These are phyloP conservation scores for Caloboletus inedulis DNA, from an alignment of 1,284 basidiomycete genomes.

Conservation along the genomic window DNA sequence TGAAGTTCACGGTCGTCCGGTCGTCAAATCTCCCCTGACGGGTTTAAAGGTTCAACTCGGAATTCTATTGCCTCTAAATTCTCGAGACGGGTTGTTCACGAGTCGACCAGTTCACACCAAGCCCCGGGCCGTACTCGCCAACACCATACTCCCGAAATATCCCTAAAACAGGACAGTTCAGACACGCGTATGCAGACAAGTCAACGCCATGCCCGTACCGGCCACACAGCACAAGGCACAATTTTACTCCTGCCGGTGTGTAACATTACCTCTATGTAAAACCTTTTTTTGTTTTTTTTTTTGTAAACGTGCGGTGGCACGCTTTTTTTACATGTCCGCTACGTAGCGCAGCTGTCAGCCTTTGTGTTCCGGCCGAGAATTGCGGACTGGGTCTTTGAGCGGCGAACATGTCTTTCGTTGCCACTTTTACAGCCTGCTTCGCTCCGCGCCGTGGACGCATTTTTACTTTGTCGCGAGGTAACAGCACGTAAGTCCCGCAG, in stretches of 20 bases:
- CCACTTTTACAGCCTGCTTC: conserved; percentile 19
- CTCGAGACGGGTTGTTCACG: not conserved
- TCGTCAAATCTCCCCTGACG: not conserved
- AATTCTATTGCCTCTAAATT: not conserved
- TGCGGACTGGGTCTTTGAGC: conserved; percentile 25
- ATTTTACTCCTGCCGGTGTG: not conserved
- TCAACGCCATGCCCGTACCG: not conserved
- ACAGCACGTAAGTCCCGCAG: conserved; percentile 25
- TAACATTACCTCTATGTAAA: not conserved
- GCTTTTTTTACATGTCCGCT: not conserved
- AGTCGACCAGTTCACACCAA: not conserved
- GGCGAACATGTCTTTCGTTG: conserved; percentile 18
- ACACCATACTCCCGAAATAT: not conserved
- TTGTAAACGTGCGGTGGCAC: not conserved
- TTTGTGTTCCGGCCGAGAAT: conserved; percentile 21
- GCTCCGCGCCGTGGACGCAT: conserved; percentile 17
- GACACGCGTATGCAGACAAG: too few species aligned
- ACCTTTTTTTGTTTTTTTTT: too few species aligned
- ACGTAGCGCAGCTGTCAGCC: not conserved
- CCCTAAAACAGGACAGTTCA: not conserved
- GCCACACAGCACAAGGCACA: not conserved
- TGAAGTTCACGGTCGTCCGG: not conserved
- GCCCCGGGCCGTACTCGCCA: not conserved
- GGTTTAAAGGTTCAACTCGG: not conserved
- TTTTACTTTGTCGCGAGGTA: conserved; percentile 17